A percentile compares a stretch with the other conserved stretches of the same genome.
Evolutionary conservation across 345 rosid species (phyloP).

Genomic region (Odontarrhena argentea): DNA sequence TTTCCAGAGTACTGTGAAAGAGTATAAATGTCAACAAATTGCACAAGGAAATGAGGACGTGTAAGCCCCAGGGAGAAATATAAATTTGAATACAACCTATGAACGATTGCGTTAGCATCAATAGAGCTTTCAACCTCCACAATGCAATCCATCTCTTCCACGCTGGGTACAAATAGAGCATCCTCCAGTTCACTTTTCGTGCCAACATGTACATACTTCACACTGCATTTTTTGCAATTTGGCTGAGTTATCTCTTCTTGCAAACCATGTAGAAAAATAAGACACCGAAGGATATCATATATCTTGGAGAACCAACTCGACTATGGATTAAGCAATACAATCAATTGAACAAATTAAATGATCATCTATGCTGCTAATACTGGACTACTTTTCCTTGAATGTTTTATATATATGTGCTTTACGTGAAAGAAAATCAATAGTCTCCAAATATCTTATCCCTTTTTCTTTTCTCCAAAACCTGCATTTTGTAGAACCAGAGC

Average conservation of each 20-base stretch:
- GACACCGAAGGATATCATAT: not conserved
- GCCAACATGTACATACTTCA: constrained; percentile 68
- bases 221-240: constrained; percentile 51
- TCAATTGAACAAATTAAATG: constrained; percentile 13
- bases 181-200: constrained; percentile 75
- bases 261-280: constrained; percentile 10
- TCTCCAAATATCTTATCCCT: not conserved
- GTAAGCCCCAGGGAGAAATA: not conserved
- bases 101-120: constrained; percentile 63
- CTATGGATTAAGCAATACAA: constrained; percentile 10
- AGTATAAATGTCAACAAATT: constrained; percentile 44
- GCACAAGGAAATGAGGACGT: constrained; percentile 19
- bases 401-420: not conserved
- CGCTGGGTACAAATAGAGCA: constrained; percentile 53
- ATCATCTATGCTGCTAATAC: constrained; percentile 10
- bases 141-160: constrained; percentile 57
- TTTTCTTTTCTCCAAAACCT: constrained; percentile 13
- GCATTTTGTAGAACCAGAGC: constrained; percentile 15
- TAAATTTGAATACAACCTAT: constrained; percentile 56
- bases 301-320: constrained; percentile 13
- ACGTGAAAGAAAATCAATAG: not conserved
- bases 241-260: constrained; percentile 15
- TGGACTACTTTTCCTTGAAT: not conserved
- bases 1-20: constrained; percentile 59
- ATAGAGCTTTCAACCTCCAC: constrained; percentile 91